These are phyloP conservation scores for Circinella umbellata DNA, from an alignment of 371 early-diverging fungal genomes.

Conservation along the genomic window DNA sequence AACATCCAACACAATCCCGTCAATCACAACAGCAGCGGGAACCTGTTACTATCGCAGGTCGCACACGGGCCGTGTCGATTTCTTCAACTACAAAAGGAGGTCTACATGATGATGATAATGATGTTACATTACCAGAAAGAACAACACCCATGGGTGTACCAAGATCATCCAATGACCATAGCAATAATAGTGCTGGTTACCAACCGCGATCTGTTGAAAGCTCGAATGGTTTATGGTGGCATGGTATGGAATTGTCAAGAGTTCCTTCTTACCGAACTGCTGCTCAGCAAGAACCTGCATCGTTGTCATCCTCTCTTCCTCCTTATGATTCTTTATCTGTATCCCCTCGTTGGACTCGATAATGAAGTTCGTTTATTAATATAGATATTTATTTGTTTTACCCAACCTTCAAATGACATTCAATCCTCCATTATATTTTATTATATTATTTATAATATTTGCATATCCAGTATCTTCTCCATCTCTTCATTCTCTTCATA, in stretches of 20 bases:
- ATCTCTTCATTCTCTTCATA: too few relatives aligned
- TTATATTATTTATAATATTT: neutral
- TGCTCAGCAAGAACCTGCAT: conserved; percentile 35
- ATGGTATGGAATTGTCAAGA: conserved; percentile 41
- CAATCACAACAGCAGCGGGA: conserved; percentile 12
- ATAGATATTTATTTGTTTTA: too few relatives aligned
- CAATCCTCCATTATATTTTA: neutral
- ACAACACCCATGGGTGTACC: neutral
- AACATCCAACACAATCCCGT: neutral
- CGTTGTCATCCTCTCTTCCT: conserved; percentile 45
- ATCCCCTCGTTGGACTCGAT: conserved; percentile 26
- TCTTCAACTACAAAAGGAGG: conserved; percentile 9
- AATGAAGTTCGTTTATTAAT: neutral
- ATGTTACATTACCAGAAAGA: neutral
- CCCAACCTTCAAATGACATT: neutral
- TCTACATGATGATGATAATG: neutral
- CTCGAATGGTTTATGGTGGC: conserved; percentile 36
- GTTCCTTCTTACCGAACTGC: conserved; percentile 53
- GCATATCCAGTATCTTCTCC: neutral
- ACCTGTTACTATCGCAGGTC: conserved; percentile 29
- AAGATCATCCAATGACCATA: neutral
- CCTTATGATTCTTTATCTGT: conserved; percentile 40
- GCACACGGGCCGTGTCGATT: conserved; percentile 29
- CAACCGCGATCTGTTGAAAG: conserved; percentile 20
- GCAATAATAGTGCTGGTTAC: neutral